Base-by-base conservation (phyloP, 208 protist species). In the Trypanosoma boissoni region DNA sequence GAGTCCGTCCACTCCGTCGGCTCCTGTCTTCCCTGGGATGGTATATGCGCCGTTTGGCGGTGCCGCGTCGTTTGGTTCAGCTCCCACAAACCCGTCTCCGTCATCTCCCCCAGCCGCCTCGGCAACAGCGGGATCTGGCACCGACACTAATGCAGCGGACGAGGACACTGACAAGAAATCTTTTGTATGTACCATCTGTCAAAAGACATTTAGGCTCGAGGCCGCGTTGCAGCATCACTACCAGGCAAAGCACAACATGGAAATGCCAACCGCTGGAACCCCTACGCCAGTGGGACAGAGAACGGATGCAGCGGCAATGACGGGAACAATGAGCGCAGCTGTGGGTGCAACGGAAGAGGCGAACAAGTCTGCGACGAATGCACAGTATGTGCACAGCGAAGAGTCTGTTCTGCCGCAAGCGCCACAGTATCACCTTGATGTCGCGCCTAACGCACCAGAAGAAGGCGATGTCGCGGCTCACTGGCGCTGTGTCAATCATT, bases 181-280 rank as follows among this genome's bases (percentile, higher is more conserved):
- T 2, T 92, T 85, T 71, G 85, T 92, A 23, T 95, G 89, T 69
- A 91, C 84, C 0, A 72, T 95, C 3, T 95, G 89, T 70, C 80
- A 91, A 36, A 95, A 95, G 50, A 81, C 78, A 20, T 95, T 95
- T 51, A 80, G 89, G 10, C 61, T 95, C 1, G 86, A 95, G 71
- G 86, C 89, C 14, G 89, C 89, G 14, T 68, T 95, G 45, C 81
- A 85, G 57, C 89, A 95, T 52, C 89, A 95, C 72, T 93, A 93
- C 45, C 80, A 87, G 60, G 84, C 86, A 2, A 95, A 95, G 68
- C 89, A 95, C 61, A 90, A 88, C 69, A 91, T 91, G 76, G 79
- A 88, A 9, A 86, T 88, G 77, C 80, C 88, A 1, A 44, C 67
- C 3, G 29, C 36, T 8, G 55, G 55, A 12, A 28, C 52, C n/a